phyloP scores from a whole-genome alignment of 768 basidiomycete species.

The Leccinum obscurum region DNA sequence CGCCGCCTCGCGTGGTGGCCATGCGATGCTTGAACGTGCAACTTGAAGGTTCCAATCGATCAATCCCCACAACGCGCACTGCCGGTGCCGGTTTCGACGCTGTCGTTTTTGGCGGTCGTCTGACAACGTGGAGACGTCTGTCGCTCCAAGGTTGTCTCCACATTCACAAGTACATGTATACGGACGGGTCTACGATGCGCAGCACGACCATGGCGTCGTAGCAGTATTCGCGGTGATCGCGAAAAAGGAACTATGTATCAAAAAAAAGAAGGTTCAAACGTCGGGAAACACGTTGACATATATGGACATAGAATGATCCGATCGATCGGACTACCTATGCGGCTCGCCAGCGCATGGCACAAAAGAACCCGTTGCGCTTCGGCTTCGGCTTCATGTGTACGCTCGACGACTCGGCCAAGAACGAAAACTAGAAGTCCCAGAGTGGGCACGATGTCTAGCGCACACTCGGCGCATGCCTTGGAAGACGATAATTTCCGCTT shows the following conservation, averaged over 20 bases:
- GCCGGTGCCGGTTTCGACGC: neutral
- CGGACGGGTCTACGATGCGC: neutral
- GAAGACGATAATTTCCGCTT: constrained; percentile 11
- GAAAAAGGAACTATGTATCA: neutral
- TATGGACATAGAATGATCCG: neutral
- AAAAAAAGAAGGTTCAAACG: neutral
- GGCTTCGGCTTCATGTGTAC: neutral
- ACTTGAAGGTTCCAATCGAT: neutral
- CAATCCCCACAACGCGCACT: constrained; percentile 4
- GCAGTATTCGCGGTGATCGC: neutral
- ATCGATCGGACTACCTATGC: constrained; percentile 7
- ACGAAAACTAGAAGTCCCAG: neutral
- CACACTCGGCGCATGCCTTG: neutral
- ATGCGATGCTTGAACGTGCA: constrained; percentile 2
- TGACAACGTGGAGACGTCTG: neutral
- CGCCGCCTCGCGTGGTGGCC: constrained; percentile 12
- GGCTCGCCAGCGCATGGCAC: neutral
- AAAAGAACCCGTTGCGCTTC: neutral
- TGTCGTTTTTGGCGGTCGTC: neutral
- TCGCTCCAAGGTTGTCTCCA: neutral
- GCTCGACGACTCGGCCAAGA: neutral
- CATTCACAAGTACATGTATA: neutral
- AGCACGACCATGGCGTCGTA: neutral
- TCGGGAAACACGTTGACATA: neutral
- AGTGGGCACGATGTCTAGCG: neutral